Base-by-base conservation (phyloP, 352 stramenopile genomes). In the Phytopythium delawarense region DNA sequence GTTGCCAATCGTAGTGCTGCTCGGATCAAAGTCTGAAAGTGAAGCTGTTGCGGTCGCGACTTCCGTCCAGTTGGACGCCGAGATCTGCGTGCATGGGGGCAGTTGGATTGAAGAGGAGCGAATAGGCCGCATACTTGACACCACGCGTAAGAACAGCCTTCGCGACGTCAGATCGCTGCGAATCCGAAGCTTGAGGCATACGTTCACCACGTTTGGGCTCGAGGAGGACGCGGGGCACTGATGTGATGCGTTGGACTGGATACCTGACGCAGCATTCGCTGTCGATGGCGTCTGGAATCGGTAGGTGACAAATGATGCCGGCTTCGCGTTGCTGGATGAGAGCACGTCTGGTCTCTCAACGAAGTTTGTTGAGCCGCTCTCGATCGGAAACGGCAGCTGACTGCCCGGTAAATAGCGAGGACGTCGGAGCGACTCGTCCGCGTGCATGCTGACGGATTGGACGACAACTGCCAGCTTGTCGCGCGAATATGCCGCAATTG, bases 401-500 rank as follows among this genome's bases (percentile, higher is more conserved):
- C 45, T 32, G 21, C 61, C 65, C 45, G 65, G 65, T 2, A 71
- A 21, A 23, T 60, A 49, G 12, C 20, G 35, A 25, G 65, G 65
- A 39, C 66, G 67, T 42, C n/a, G 18, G 16, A 64, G 62, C 13
- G 61, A 68, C 39, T 59, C 57, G 45, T 68, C 65, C 7, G 55
- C 64, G 25, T 61, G 64, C 18, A 64, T 30, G 40, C 65, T 25
- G 11, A 71, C 57, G 9, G 63, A 23, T 46, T 59, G 65, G 34
- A 63, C 61, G 18, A 68, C 32, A n/a, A 71, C 30, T 37, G 63
- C 23, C 23, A 71, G 34, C 35, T 35, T 65, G 2, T 21, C 30
- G 13, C 25, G 35, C 23, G 65, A 59, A 25, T 68, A 71, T 8
- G 52, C 23, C 25, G 56, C 45, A 16, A 71, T 68, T 15, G 56